Evolutionary conservation across 495 filamentous ascomycete species (phyloP).

Genomic region (Mytilinidion resinicola): DNA sequence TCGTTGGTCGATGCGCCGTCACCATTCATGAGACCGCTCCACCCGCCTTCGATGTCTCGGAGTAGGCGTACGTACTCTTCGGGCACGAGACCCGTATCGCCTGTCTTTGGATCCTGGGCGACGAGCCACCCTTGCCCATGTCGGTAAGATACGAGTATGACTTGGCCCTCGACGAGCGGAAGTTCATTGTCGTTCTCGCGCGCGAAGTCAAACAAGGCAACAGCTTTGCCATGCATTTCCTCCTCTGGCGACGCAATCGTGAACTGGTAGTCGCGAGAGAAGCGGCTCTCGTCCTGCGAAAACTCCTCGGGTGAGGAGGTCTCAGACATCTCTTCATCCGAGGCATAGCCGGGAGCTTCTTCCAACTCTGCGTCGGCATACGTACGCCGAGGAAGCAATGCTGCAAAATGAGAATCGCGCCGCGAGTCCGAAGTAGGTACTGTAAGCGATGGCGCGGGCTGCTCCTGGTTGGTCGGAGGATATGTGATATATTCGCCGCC

Average conservation of each 20-base stretch:
- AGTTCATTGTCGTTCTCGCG: conserved; percentile 96
- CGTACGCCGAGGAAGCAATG: conserved; percentile 46
- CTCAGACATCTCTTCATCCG: conserved; percentile 29
- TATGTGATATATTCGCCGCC: conserved; percentile 79
- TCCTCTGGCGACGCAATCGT: conserved; percentile 93
- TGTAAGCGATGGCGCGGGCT: conserved; percentile 49
- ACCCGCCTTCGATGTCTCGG: conserved; percentile 76
- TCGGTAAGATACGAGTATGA: conserved; percentile 92
- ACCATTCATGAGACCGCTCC: conserved; percentile 31
- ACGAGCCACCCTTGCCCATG: conserved; percentile 97
- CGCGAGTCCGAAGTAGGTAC: conserved; percentile 35
- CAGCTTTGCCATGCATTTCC: conserved; percentile 95
- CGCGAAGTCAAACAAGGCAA: conserved; percentile 90
- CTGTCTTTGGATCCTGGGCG: conserved; percentile 90
- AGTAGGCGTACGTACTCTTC: conserved; percentile 94
- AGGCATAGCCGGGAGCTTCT: conserved; percentile 36
- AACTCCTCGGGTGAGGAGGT: conserved; percentile 41
- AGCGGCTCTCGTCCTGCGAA: conserved; percentile 57
- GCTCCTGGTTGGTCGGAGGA: conserved; percentile 40
- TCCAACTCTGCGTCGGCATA: conserved; percentile 42
- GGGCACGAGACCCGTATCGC: conserved; percentile 81
- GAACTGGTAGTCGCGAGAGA: conserved; percentile 86
- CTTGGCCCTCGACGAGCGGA: conserved; percentile 85
- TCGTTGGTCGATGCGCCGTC: conserved; percentile 7
- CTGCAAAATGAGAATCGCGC: conserved; percentile 44